Evolutionary conservation across 345 rosid species (phyloP), one percentile per base, ranked within the genome.

Genomic region (Euphorbia peplus): DNA sequence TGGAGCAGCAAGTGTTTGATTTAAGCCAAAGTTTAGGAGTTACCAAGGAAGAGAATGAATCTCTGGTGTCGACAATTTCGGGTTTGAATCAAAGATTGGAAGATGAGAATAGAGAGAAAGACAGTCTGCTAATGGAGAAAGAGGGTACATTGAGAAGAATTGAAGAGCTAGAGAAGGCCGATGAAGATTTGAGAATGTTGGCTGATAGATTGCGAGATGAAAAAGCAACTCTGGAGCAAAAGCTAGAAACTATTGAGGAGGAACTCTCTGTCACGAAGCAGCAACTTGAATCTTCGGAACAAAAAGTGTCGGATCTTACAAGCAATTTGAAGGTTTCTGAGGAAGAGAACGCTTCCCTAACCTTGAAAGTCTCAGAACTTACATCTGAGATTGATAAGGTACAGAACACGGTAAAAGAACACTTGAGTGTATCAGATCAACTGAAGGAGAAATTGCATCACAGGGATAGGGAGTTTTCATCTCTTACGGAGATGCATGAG

Each of bases 321-420:
- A 60, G 46, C 60, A 52, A 53, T 39, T 76, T 88, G 53, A 73
- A 69, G 56, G 80, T 76, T 30, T 65, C 79, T 7, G 77, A 54
- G 68, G 90, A 83, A 70, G 97, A 87, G 72, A 89, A 85, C 64
- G 73, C 78, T 51, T 80, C 84, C 48, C 70, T 93, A 70, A 76
- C 83, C 30, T 68, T 68, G 8, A 85, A 80, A 79, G 69, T 84
- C 75, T 81, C 84, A 0, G 84, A 77, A 71, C 72, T 74, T 76
- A 77, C 89, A 63, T 76, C 64, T 81, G 89, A 81, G 75, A 82
- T 88, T 63, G 80, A 76, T 73, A 72, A 73, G 74, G 89, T 86
- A 29, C 83, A 75, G 61, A 76, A 70, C 1, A 63, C 60, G 26
- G 26, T 78, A 61, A 65, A 83, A 78, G 83, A 70, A 59, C 82